Evolutionary conservation across 148 eudicot species (phyloP).

Genomic region (Rhododendron molle): DNA sequence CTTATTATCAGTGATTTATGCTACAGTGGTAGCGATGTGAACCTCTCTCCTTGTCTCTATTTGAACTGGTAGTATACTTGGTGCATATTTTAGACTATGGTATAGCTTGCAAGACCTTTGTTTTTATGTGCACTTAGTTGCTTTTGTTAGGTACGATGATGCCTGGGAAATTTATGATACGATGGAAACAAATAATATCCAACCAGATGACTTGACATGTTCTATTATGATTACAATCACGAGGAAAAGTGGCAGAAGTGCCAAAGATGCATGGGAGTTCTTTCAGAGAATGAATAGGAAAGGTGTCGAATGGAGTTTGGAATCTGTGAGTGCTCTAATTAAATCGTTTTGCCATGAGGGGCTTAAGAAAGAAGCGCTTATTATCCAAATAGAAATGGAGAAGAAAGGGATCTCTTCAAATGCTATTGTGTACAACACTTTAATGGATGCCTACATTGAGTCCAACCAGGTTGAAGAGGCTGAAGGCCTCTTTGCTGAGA

Average conservation of each 20-base stretch:
- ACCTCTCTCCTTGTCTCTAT: not conserved
- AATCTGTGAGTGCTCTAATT: slow-evolving; percentile 69
- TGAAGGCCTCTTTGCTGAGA: slow-evolving; percentile 84
- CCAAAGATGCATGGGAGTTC: slow-evolving; percentile 86
- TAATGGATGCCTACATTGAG: slow-evolving; percentile 74
- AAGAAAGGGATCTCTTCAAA: slow-evolving; percentile 79
- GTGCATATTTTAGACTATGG: not conserved
- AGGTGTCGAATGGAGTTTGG: slow-evolving; percentile 80
- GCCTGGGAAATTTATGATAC: slow-evolving; percentile 68
- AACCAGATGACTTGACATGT: slow-evolving; percentile 83
- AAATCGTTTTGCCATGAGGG: slow-evolving; percentile 91
- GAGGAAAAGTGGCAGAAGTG: slow-evolving; percentile 72
- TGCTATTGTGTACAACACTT: slow-evolving; percentile 67
- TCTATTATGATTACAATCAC: slow-evolving; percentile 80
- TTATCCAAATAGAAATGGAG: slow-evolving; percentile 88
- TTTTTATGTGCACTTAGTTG: slow-evolving; percentile 17
- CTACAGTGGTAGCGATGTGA: not conserved
- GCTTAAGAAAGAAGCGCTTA: slow-evolving; percentile 76
- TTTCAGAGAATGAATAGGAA: slow-evolving; percentile 68
- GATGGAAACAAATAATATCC: slow-evolving; percentile 65
- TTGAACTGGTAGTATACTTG: not conserved
- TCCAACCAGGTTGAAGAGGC: slow-evolving; percentile 81
- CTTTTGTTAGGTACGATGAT: slow-evolving; percentile 58
- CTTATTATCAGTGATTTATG: not conserved
- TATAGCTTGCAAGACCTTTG: slow-evolving; percentile 1